phyloP scores from a whole-genome alignment of 2,329 filamentous ascomycete genomes.

The Ceratocystis eucalypticola region DNA sequence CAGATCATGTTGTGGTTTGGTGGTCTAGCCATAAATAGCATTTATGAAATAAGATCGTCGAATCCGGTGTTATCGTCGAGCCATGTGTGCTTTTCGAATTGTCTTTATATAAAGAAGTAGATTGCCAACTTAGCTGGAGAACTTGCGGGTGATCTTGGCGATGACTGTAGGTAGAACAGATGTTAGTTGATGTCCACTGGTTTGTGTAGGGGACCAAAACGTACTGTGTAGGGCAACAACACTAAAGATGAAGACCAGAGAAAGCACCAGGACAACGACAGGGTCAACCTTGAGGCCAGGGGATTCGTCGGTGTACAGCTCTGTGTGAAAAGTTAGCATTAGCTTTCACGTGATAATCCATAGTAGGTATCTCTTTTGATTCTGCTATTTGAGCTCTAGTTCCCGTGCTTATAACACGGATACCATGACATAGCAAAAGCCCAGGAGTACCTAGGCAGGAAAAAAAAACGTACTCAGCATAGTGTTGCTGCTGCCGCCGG shows the following conservation, averaged over 20 bases:
- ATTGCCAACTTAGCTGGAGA: constrained; percentile 45
- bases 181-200: constrained; percentile 19
- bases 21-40: neutral
- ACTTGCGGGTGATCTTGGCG: constrained; percentile 85
- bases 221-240: constrained; percentile 94
- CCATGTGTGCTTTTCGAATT: neutral
- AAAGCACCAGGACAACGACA: constrained; percentile 90
- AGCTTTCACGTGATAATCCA: neutral
- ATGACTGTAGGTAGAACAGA: constrained; percentile 50
- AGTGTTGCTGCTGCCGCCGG: constrained; percentile 90
- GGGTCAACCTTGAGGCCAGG: constrained; percentile 96
- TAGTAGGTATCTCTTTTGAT: neutral
- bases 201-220: constrained; percentile 27
- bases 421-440: neutral
- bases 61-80: neutral
- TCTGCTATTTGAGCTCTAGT: neutral
- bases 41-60: neutral
- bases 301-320: constrained; percentile 95
- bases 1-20: neutral
- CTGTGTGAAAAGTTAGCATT: constrained; percentile 29
- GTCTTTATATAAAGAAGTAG: neutral
- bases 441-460: neutral
- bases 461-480: constrained; percentile 69
- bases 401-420: neutral
- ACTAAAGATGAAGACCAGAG: constrained; percentile 96